These are phyloP conservation scores for Zoysia pacifica DNA, from an alignment of 176 grass and related monocot genomes.

Conservation along the genomic window DNA sequence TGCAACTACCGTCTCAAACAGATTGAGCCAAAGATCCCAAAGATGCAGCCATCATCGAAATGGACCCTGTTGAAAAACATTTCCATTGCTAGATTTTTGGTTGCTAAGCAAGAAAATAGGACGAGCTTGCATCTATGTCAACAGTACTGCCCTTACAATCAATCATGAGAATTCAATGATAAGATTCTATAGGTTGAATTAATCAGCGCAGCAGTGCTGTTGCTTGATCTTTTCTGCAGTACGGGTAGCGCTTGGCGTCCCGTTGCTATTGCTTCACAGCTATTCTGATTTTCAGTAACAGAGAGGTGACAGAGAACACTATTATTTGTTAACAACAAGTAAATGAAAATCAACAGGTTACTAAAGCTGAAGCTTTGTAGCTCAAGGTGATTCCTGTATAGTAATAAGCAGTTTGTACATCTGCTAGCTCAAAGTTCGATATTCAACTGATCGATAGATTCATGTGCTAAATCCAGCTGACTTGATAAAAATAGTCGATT, in stretches of 20 bases:
- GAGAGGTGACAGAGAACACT: too few relatives aligned
- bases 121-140: neutral
- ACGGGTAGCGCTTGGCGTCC: neutral
- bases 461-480: too few relatives aligned
- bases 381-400: too few relatives aligned
- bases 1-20: neutral
- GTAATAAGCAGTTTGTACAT: too few relatives aligned
- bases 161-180: neutral
- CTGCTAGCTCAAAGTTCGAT: too few relatives aligned
- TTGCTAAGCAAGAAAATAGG: neutral
- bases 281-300: neutral
- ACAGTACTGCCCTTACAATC: neutral
- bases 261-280: constrained; percentile 37
- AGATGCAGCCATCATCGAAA: neutral
- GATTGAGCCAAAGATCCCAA: neutral
- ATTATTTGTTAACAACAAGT: too few relatives aligned
- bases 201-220: neutral
- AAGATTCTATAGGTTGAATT: neutral
- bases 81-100: neutral
- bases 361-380: too few relatives aligned
- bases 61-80: neutral
- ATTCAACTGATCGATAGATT: too few relatives aligned
- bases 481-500: too few relatives aligned
- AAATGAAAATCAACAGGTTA: too few relatives aligned
- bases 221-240: neutral